Evolutionary conservation across 768 basidiomycete genomes (phyloP), one percentile per base, ranked within the genome.

Genomic region (Auricularia sp.): DNA sequence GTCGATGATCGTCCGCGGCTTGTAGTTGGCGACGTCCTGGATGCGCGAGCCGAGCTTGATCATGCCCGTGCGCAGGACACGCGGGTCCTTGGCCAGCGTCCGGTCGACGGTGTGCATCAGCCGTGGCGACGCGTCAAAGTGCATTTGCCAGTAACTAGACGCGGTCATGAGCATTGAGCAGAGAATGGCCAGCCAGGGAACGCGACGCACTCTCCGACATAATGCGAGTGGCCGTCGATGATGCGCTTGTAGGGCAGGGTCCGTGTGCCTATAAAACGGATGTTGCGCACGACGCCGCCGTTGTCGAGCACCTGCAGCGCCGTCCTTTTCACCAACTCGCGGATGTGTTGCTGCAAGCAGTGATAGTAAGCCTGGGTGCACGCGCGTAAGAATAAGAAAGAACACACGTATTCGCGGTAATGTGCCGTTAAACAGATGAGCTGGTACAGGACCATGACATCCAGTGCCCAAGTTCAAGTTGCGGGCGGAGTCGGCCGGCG

Each of bases 101-200:
- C 77, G 74, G 68, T 85, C 84, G n/a, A 96, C 78, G 0, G 81
- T 77, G 5, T 78, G 77, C 61, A 95, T 78, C 0, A 84, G 86
- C 44, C 78, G 78, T 11, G 93, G 93, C 8, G 88, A 88, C 3
- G 90, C 84, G 78, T 96, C 93, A 73, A 94, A 96, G 71, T 91
- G 84, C 79, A 96, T 83, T 3, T 88, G 87, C 91, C 91, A 95
- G 73, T 93, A 93, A 69, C 93, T 95, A 29, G 29, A 29, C 29
- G 69, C 21, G 59, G 2, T 36, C 5, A 36, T 34, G 61, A 47
- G 54, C 47, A 35, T n/a, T 29, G 51, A 7, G 59, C 43, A 44
- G n/a, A 33, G n/a, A 36, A 60, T 53, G 14, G 42, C 23, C 62
- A 64, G 43, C 7, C 23, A 16, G 64, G 18, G 21, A 42, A 42